Base-by-base conservation (phyloP, 805 yeast species). In the Starmerella geochares region DNA sequence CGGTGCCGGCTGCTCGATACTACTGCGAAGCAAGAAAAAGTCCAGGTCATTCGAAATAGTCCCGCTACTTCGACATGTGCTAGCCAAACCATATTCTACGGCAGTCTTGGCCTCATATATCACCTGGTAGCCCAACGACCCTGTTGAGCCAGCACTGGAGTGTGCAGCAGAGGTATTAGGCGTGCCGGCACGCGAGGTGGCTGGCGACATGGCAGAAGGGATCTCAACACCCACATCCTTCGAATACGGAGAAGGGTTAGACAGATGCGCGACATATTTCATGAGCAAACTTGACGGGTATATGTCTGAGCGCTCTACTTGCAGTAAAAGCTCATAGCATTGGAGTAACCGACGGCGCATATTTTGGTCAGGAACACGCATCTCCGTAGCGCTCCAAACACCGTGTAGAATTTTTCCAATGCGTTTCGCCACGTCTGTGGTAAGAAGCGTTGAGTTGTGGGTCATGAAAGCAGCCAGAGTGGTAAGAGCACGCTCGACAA, bases 381-480 rank as follows among this genome's bases (percentile, higher is more conserved):
- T n/a, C n/a, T 52, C 53, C 27, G 63, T 33, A 41, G 60, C 60
- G 2, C 59, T 48, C 52, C 69, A 54, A 1, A 71, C 59, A 23
- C 69, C 72, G 9, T 79, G 71, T 24, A 83, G 67, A 47, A 78
- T 59, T 43, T 71, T 71, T 14, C 77, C 72, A 9, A 78, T 62
- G 16, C 77, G 68, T 37, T 66, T 66, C 1, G 76, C 65, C 11
- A 72, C 65, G 21, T 73, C 74, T 5, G 65, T 63, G 2, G 75
- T 71, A 0, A 76, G 54, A 2, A 66, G 56, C 13, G 64, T 58
- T 36, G 64, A 62, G 48, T 71, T 72, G 49, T 58, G 58, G 14
- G 46, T 50, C 46, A 79, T 56, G 60, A 78, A 81, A 7, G 77
- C 71, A 23, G 76, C 58, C 16, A 83, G 60, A 41, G 84, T 79